Evolutionary conservation across 257 asterid genomes (phyloP).

Genomic region (Echium plantagineum): DNA sequence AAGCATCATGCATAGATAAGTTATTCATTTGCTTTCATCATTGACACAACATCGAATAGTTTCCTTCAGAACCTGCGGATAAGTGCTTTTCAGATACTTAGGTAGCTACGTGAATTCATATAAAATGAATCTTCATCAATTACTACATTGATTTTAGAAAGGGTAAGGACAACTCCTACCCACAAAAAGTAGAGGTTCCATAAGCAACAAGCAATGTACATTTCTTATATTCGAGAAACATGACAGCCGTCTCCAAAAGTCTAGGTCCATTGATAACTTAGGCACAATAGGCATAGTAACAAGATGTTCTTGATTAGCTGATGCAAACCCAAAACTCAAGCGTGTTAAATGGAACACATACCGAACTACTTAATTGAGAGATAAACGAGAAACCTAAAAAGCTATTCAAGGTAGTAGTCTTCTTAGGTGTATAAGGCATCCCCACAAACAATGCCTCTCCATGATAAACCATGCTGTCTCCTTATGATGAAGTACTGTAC

Average conservation of each 20-base stretch:
- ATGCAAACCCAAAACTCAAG: constrained; percentile 17
- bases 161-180: constrained; percentile 13
- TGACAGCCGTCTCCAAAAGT: constrained; percentile 12
- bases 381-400: constrained; percentile 10
- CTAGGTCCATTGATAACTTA: constrained; percentile 6
- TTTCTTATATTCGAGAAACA: constrained; percentile 4
- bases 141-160: constrained; percentile 7
- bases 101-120: neutral
- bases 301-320: constrained; percentile 19
- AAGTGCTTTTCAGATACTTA: neutral
- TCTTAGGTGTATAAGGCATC: constrained; percentile 4
- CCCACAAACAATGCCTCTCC: constrained; percentile 7
- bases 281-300: constrained; percentile 15
- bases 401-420: constrained; percentile 10
- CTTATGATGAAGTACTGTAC: neutral
- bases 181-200: constrained; percentile 11
- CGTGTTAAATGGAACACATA: constrained; percentile 12
- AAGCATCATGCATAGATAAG: neutral
- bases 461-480: neutral
- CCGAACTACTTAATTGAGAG: constrained; percentile 15
- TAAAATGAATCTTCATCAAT: constrained; percentile 15
- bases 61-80: too few species aligned
- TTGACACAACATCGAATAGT: neutral
- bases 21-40: neutral
- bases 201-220: constrained; percentile 10